Evolutionary conservation across 179 eudicot genomes (phyloP).

Genomic region (Pouteria campechiana): DNA sequence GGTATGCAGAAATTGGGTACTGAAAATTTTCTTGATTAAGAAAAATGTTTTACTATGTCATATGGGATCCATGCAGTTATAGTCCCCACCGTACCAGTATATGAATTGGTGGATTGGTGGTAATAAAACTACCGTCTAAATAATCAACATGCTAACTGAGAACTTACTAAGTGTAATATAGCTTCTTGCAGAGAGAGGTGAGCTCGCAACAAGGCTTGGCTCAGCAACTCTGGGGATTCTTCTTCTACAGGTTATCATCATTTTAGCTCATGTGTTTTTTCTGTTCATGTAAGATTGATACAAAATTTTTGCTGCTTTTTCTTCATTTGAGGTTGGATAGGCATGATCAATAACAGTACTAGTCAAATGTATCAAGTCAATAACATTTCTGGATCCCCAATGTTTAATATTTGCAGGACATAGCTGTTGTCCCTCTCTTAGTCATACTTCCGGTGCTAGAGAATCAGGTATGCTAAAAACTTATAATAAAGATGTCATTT

Average conservation of each 20-base stretch:
- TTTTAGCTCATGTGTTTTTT: not conserved
- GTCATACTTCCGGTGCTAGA: conserved; percentile 97
- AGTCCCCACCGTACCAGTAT: too few relatives aligned
- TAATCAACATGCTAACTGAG: too few relatives aligned
- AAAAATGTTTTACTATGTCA: not conserved
- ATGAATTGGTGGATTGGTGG: too few relatives aligned
- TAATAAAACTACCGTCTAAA: too few relatives aligned
- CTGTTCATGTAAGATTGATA: not conserved
- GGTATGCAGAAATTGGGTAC: conserved; percentile 26
- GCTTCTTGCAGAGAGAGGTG: conserved; percentile 99
- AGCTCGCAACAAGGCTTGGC: conserved; percentile 92
- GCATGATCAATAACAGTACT: conserved; percentile 7
- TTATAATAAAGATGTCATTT: too few relatives aligned
- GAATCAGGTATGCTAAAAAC: conserved; percentile 57
- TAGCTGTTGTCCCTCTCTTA: conserved; percentile 96
- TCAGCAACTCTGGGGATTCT: conserved; percentile 96
- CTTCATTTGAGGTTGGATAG: conserved; percentile 3
- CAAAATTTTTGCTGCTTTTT: not conserved
- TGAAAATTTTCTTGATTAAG: not conserved
- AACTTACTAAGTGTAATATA: conserved; percentile 26
- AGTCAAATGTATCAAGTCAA: conserved; percentile 5
- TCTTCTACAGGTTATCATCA: conserved; percentile 63
- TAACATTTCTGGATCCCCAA: conserved; percentile 7
- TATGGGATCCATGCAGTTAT: too few relatives aligned
- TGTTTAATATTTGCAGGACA: conserved; percentile 65